phyloP scores from a whole-genome alignment of 805 yeast species.

The Kuraishia hungarica region DNA sequence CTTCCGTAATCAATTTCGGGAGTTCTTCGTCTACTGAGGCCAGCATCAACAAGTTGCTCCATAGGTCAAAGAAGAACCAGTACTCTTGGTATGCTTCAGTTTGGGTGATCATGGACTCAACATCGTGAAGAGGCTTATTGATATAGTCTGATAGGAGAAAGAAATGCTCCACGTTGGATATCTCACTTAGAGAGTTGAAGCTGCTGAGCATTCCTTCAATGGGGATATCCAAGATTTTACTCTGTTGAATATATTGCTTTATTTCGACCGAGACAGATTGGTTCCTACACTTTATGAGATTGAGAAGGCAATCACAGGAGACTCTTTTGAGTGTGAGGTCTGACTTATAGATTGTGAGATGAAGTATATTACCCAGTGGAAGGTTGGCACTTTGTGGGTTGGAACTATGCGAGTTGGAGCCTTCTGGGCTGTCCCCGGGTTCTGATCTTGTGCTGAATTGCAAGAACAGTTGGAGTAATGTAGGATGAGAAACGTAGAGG shows the following conservation, averaged over 20 bases:
- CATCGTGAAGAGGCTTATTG: not conserved
- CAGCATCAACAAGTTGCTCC: not conserved
- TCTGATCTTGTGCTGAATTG: too few species aligned
- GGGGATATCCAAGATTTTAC: not conserved
- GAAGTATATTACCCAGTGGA: not conserved
- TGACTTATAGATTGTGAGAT: not conserved
- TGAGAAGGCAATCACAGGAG: not conserved
- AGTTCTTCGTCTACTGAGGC: not conserved
- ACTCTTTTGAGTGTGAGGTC: not conserved
- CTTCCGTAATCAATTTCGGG: not conserved
- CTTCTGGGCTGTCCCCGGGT: too few species aligned
- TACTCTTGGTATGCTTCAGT: not conserved
- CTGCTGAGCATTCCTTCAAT: not conserved
- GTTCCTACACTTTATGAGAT: not conserved
- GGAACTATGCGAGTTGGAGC: too few species aligned
- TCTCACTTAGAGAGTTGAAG: not conserved
- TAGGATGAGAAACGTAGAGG: not conserved
- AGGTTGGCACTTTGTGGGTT: not conserved
- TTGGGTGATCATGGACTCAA: not conserved
- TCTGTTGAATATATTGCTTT: not conserved
- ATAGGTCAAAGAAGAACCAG: not conserved
- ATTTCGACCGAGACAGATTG: not conserved
- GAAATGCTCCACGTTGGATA: not conserved
- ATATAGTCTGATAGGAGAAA: not conserved
- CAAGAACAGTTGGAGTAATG: not conserved